Percentiles rank a stretch among this genome's conserved stretches.
phyloP scores from a whole-genome alignment of 768 basidiomycete genomes.

The Psilocybe tampanensis region DNA sequence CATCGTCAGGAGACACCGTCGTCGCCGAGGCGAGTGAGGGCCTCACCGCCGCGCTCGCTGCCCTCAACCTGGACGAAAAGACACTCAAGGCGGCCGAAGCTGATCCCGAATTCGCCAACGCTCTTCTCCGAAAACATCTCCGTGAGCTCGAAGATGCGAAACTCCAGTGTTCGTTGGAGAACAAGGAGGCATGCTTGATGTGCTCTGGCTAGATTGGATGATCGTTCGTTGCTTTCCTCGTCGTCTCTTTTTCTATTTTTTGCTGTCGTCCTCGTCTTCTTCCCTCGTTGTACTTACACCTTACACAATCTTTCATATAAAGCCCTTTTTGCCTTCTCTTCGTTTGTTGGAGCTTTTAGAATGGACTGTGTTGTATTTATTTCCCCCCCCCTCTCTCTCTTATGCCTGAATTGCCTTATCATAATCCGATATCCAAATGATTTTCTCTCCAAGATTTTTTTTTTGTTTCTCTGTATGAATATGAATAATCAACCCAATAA shows the following conservation, averaged over 20 bases:
- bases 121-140: conserved; percentile 67
- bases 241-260: background rate
- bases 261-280: conserved; percentile 2
- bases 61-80: conserved; percentile 49
- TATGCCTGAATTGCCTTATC: background rate
- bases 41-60: conserved; percentile 27
- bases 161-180: conserved; percentile 84
- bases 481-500: background rate
- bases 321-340: background rate
- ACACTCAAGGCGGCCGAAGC: conserved; percentile 55
- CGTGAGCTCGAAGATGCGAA: conserved; percentile 82
- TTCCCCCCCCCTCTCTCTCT: background rate
- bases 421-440: background rate
- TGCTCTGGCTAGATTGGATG: conserved; percentile 66
- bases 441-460: background rate
- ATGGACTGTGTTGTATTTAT: conserved; percentile 17
- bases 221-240: background rate
- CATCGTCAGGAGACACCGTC: conserved; percentile 1
- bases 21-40: conserved; percentile 22
- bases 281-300: background rate
- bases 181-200: conserved; percentile 94
- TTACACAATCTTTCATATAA: background rate
- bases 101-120: conserved; percentile 79
- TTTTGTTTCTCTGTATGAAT: background rate
- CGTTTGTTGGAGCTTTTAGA: background rate